Base-by-base conservation (phyloP, 73 alveolate species). In the Urostyla sp. region DNA sequence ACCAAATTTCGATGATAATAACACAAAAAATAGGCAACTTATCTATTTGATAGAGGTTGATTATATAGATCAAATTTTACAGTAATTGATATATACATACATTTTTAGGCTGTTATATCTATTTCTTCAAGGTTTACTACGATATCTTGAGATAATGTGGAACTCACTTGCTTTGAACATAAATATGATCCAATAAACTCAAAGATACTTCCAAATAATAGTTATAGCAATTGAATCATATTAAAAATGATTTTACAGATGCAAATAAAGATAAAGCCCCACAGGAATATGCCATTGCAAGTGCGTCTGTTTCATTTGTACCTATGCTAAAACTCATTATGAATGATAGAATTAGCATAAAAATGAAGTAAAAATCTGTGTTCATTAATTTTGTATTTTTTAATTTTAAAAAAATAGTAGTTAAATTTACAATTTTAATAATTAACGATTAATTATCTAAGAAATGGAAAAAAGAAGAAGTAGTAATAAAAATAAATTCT, bases 111-210 rank as follows among this genome's bases (percentile, higher is more conserved):
- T 11, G 16, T 8, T 13, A 8, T 7, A 7, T 11, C 7, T 50
- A 8, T 31, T 7, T 50, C 63, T 13, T 50, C 18, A 31, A 50
- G 31, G 8, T 20, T 50, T 11, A 50, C 32, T 13, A 50, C 18
- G 63, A 50, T 50, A 7, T 50, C 11, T 50, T 10, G 11, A 13
- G 63, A 50, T 20, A 50, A 31, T 10, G 63, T 50, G 28, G 63
- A 13, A 18, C 63, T 50, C 27, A 50, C 63, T 50, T 50, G 63
- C 63, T 50, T 50, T 7, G 63, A 50, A 50, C 63, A 50, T 20
- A 13, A 20, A 50, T 50, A 50, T 50, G 63, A 10, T 10, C 63
- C 63, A 18, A 50, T 50, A 20, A 50, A 50, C 27, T 50, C 63
- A 50, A 50, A 50, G 8, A 50, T 20, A 13, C 34, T 13, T 50